Conservation (phyloP, 164 flowering plant species). For the Tinospora cordifolia region DNA sequence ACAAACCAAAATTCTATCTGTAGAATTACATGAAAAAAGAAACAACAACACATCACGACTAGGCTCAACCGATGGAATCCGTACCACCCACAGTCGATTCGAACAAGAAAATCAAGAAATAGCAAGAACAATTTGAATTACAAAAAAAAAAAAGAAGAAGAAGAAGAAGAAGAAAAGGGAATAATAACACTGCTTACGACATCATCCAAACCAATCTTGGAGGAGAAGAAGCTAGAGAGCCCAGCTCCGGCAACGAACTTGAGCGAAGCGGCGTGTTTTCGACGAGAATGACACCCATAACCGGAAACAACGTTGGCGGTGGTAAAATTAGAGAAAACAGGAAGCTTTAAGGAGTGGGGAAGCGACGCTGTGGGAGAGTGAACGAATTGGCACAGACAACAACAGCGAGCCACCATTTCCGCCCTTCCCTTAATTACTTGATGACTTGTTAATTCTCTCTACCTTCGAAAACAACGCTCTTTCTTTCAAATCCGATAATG, state of each 20-base stretch:
- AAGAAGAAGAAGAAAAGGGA: neutral
- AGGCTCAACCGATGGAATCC: neutral
- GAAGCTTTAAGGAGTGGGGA: neutral
- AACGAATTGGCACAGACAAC: neutral
- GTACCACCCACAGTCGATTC: neutral
- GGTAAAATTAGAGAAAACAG: neutral
- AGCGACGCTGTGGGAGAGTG: too few relatives aligned
- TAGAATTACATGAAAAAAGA: too few relatives aligned
- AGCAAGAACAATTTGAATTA: neutral
- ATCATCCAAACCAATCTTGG: constrained; percentile 42
- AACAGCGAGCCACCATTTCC: constrained; percentile 1
- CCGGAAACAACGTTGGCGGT: neutral
- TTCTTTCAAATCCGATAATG: neutral
- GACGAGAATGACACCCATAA: constrained; percentile 14
- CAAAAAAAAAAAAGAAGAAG: neutral
- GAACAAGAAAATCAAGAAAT: neutral
- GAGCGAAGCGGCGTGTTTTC: constrained; percentile 5
- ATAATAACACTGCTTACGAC: constrained; percentile 27
- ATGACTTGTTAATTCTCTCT: too few relatives aligned
- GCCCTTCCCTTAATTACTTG: neutral
- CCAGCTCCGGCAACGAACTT: constrained; percentile 37
- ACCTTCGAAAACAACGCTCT: too few relatives aligned
- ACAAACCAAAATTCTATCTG: neutral
- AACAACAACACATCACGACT: neutral
- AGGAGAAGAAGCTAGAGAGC: constrained; percentile 35